These are phyloP conservation scores for Lojkania enalia DNA, from an alignment of 2,329 filamentous ascomycete genomes.

Conservation along the genomic window DNA sequence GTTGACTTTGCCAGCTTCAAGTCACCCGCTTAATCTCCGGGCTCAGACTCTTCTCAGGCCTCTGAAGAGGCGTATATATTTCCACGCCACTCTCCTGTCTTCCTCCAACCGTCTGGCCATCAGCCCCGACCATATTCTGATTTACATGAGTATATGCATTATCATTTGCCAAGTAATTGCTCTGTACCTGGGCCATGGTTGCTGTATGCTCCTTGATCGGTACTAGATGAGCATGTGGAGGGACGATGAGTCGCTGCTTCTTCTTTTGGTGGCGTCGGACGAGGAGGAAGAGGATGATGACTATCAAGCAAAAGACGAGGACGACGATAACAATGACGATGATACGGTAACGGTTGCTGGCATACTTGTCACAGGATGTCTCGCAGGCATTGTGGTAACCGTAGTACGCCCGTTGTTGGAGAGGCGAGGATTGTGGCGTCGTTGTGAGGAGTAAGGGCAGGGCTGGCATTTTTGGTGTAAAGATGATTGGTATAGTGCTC, in stretches of 20 bases:
- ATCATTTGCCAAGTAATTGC: too few relatives aligned
- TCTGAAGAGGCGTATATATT: too few relatives aligned
- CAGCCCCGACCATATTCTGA: too few relatives aligned
- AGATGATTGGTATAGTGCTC: too few relatives aligned
- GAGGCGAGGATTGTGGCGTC: neutral
- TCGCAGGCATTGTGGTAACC: constrained; percentile 14
- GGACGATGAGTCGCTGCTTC: constrained; percentile 1
- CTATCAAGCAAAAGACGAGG: constrained; percentile 17
- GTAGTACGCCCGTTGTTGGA: constrained; percentile 3
- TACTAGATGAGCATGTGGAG: too few relatives aligned
- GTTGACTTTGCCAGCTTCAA: neutral
- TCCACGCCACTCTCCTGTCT: too few relatives aligned
- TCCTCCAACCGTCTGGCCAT: too few relatives aligned
- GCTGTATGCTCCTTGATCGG: too few relatives aligned
- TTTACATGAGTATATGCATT: too few relatives aligned
- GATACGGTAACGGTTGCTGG: constrained; percentile 27
- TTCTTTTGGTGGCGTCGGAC: constrained; percentile 3
- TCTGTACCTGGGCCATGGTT: too few relatives aligned
- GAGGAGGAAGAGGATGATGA: constrained; percentile 14
- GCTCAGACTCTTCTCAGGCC: neutral
- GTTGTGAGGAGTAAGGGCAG: neutral
- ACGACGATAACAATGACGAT: constrained; percentile 24
- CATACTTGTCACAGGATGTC: constrained; percentile 8
- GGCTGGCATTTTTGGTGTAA: neutral
- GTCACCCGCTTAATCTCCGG: neutral